phyloP scores from a whole-genome alignment of 169 alveolate species.

The Amoebophrya sp. region DNA sequence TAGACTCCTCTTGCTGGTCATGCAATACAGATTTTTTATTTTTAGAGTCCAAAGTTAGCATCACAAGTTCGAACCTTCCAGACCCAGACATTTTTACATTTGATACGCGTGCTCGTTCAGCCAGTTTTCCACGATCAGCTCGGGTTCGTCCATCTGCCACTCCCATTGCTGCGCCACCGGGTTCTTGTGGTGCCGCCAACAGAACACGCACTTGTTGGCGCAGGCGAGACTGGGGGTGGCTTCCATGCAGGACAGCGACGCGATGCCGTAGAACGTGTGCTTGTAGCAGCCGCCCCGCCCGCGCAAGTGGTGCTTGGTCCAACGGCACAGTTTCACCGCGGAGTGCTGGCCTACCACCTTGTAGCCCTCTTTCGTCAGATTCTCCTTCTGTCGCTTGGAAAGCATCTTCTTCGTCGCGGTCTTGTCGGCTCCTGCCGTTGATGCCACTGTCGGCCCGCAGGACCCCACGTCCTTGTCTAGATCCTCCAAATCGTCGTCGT shows the following conservation, averaged over 20 bases:
- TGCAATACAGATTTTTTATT: too few relatives aligned
- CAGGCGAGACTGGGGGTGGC: constrained; percentile 76
- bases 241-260: constrained; percentile 74
- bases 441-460: too few relatives aligned
- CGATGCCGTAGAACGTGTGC: constrained; percentile 76
- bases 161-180: constrained; percentile 70
- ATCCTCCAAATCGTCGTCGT: neutral
- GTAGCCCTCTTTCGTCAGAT: constrained; percentile 55
- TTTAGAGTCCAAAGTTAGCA: too few relatives aligned
- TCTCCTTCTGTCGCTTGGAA: constrained; percentile 20
- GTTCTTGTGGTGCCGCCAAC: constrained; percentile 82
- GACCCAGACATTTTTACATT: too few relatives aligned
- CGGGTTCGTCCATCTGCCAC: constrained; percentile 69
- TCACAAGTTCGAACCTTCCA: too few relatives aligned
- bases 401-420: constrained; percentile 22
- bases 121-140: constrained; percentile 40
- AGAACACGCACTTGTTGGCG: constrained; percentile 81
- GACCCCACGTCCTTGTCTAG: neutral
- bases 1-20: too few relatives aligned
- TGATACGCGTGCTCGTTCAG: neutral
- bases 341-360: constrained; percentile 70
- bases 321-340: constrained; percentile 37
- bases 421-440: too few relatives aligned
- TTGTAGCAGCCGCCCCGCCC: constrained; percentile 82
- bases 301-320: constrained; percentile 48